A percentile compares a stretch with the other conserved stretches of the same genome.
Evolutionary conservation across 768 basidiomycete genomes (phyloP).

Genomic region (Calocybe indica): DNA sequence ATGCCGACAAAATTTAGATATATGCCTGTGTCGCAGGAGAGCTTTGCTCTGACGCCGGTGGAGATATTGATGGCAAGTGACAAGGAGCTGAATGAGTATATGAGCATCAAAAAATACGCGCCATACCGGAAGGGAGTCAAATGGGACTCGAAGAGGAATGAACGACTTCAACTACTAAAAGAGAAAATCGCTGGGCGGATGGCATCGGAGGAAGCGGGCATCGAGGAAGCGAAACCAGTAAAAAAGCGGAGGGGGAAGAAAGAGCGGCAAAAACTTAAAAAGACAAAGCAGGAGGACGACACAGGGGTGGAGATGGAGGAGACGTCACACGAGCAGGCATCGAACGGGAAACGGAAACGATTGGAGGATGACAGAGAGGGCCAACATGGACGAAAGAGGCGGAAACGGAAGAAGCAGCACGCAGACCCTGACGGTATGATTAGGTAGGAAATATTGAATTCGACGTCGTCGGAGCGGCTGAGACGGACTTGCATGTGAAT

Average conservation of each 20-base stretch:
- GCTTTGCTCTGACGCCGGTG: conserved; percentile 67
- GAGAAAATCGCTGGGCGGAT: conserved; percentile 45
- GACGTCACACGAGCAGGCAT: conserved; percentile 1
- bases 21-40: conserved; percentile 53
- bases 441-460: background rate
- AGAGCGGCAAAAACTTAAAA: conserved; percentile 51
- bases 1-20: conserved; percentile 94
- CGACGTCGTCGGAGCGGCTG: no score
- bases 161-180: conserved; percentile 71
- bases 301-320: conserved; percentile 9
- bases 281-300: conserved; percentile 16
- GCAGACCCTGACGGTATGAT: background rate
- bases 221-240: conserved; percentile 18
- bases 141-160: conserved; percentile 61
- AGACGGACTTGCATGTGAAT: no score
- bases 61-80: conserved; percentile 93
- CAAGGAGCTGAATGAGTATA: conserved; percentile 86
- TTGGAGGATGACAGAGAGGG: conserved; percentile 27
- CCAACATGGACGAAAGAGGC: conserved; percentile 21
- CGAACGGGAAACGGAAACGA: conserved; percentile 20
- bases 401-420: conserved; percentile 20
- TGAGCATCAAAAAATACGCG: conserved; percentile 86
- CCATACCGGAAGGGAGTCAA: conserved; percentile 68
- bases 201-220: conserved; percentile 14
- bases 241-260: conserved; percentile 72